A percentile compares a stretch with the other conserved stretches of the same genome.
phyloP scores from a whole-genome alignment of 257 asterid species.

The Gentiana dahurica region DNA sequence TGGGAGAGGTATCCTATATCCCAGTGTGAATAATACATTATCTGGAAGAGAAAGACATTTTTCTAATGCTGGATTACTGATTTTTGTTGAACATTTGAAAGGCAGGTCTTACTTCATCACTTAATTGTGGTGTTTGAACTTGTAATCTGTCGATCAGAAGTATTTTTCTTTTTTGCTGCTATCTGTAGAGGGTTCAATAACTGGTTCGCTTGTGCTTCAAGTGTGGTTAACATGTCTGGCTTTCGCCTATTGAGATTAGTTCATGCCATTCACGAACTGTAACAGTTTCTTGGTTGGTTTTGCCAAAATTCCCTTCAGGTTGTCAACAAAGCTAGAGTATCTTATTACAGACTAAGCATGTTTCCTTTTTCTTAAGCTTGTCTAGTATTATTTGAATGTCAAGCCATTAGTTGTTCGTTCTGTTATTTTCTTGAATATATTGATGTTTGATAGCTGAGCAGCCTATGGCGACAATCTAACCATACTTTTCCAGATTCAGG shows the following conservation, averaged over 20 bases:
- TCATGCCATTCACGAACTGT: too few species aligned
- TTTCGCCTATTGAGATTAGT: too few species aligned
- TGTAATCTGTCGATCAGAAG: too few species aligned
- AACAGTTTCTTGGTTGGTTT: too few species aligned
- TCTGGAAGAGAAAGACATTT: neutral
- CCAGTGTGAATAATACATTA: neutral
- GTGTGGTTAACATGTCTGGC: too few species aligned
- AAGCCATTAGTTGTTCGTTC: conserved; percentile 2
- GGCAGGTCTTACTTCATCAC: neutral
- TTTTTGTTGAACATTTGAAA: neutral
- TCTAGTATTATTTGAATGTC: too few species aligned
- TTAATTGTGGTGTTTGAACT: neutral
- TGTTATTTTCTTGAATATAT: conserved; percentile 2
- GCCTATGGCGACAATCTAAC: conserved; percentile 30
- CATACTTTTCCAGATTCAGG: conserved; percentile 23
- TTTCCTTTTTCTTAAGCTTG: neutral
- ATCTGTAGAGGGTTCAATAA: neutral
- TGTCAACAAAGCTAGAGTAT: neutral
- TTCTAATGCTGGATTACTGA: neutral
- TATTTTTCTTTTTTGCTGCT: neutral
- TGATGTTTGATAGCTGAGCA: conserved; percentile 17
- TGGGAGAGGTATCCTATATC: neutral
- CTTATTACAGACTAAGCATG: neutral
- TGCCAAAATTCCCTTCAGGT: neutral
- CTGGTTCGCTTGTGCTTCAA: neutral